Base-by-base conservation (phyloP, 805 yeast genomes). In the Teunomyces aglyptinius region DNA sequence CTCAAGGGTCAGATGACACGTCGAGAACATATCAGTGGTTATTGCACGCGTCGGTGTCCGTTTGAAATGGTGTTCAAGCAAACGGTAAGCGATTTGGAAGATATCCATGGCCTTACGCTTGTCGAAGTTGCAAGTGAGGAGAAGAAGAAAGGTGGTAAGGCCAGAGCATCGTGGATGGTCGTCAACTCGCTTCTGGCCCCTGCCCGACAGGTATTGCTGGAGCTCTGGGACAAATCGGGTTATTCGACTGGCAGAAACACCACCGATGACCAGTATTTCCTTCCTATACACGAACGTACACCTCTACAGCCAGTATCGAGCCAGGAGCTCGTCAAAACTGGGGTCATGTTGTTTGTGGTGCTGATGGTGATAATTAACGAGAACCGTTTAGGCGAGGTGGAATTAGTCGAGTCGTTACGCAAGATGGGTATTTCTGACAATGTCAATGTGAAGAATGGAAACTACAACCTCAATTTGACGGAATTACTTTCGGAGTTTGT, bases 321-420 rank as follows among this genome's bases (percentile, higher is more conserved):
- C 46, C 34, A 38, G 6, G 72, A 66, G 29, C 49, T 67, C 33
- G 56, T 66, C 10, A 59, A 62, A 44, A 52, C 56, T 1, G 76
- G 77, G 7, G 31, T 72, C 2, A 50, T 61, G 29, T 43, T 65
- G 27, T 46, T 68, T 29, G 51, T 70, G 4, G 38, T 71, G 4
- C 44, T 67, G 8, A 33, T 68, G 6, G 46, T 71, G 5, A 56
- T 72, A 0, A 49, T 70, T 12, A 51, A 62, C 31, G 70, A 65
- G 22, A 70, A 70, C 48, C 61, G 65, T 44, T 43, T 67, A 10
- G 47, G 57, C 3, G 73, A 68, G 47, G 27, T 35, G 3, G 63
- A 59, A 19, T 53, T 72, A 13, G 24, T 60, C 1, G 50, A 49
- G 10, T 40, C 46, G 5, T 51, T 72, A 11, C 44, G 39, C 5